Conservation (phyloP, 148 eudicot species). For the Linanthus parryae region DNA sequence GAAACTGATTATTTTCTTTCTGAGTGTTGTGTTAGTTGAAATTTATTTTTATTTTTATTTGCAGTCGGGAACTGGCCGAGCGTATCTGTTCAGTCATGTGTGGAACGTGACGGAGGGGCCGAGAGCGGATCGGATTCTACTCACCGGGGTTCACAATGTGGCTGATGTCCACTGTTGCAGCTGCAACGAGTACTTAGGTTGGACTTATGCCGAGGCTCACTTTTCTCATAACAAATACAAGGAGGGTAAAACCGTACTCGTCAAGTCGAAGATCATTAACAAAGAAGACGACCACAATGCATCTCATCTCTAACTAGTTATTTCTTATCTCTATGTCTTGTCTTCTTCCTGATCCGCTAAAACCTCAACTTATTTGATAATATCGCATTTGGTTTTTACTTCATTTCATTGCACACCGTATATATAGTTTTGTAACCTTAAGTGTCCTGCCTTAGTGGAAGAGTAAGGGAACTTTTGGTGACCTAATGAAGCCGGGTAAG, state of each 20-base stretch:
- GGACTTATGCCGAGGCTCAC: constrained; percentile 48
- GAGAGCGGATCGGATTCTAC: constrained; percentile 34
- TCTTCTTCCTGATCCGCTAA: background rate
- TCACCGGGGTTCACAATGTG: constrained; percentile 50
- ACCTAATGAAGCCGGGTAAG: too few relatives aligned
- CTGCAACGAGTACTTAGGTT: constrained; percentile 40
- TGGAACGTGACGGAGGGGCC: constrained; percentile 35
- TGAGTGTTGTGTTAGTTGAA: background rate
- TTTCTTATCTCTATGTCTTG: background rate
- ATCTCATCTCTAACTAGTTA: background rate
- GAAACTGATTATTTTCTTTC: too few relatives aligned
- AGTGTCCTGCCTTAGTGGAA: too few relatives aligned
- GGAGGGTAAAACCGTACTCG: constrained; percentile 44
- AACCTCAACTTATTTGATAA: too few relatives aligned
- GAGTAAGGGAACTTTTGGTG: too few relatives aligned
- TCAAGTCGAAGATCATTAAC: constrained; percentile 35
- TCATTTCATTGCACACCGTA: too few relatives aligned
- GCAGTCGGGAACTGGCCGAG: constrained; percentile 36
- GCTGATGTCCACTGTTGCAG: constrained; percentile 45
- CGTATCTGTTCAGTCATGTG: constrained; percentile 46
- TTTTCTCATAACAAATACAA: constrained; percentile 33
- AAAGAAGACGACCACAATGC: background rate
- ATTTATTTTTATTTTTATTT: background rate
- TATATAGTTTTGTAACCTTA: too few relatives aligned
- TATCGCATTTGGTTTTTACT: too few relatives aligned